Percentiles rank a stretch among this genome's conserved stretches.
Conservation (phyloP, 2,329 filamentous ascomycete genomes). For the Scortechinia acanthostroma region DNA sequence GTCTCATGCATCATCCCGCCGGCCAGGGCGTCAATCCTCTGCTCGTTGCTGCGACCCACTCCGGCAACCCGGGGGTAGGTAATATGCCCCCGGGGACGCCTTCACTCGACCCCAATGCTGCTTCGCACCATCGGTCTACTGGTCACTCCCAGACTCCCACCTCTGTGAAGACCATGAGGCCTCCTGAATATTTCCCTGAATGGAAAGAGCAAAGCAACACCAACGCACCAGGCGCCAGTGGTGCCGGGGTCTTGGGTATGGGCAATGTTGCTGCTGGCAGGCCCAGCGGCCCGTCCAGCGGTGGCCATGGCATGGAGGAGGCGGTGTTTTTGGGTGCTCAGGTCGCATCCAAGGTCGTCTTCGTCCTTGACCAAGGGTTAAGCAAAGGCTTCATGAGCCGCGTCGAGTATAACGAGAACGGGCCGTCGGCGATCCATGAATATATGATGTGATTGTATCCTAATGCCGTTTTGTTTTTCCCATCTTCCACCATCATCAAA, state of each 20-base stretch:
- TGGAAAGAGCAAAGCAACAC: constrained; percentile 46
- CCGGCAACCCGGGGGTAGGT: constrained; percentile 8
- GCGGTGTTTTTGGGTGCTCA: constrained; percentile 56
- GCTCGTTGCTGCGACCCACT: constrained; percentile 47
- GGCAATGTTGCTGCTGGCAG: constrained; percentile 9
- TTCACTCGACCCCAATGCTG: constrained; percentile 7
- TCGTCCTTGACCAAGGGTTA: constrained; percentile 52
- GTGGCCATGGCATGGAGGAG: constrained; percentile 31
- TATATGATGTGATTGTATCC: constrained; percentile 1
- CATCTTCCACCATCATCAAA: too few species aligned
- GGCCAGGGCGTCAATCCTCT: constrained; percentile 50
- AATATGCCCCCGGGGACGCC: constrained; percentile 14
- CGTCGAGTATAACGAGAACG: constrained; percentile 59
- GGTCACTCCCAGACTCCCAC: constrained; percentile 57
- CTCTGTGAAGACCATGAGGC: constrained; percentile 49
- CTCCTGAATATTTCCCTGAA: constrained; percentile 63
- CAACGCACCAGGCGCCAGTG: constrained; percentile 2
- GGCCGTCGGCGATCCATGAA: constrained; percentile 55
- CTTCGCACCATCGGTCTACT: constrained; percentile 39
- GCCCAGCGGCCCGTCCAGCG: not conserved
- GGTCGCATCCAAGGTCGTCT: constrained; percentile 58
- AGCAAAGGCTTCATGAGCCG: constrained; percentile 59
- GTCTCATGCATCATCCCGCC: constrained; percentile 26
- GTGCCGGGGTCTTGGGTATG: not conserved
- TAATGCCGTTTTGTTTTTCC: too few species aligned